Percentiles rank a stretch among this genome's conserved stretches.
phyloP scores from a whole-genome alignment of 768 basidiomycete species.

The Jaapia argillacea region DNA sequence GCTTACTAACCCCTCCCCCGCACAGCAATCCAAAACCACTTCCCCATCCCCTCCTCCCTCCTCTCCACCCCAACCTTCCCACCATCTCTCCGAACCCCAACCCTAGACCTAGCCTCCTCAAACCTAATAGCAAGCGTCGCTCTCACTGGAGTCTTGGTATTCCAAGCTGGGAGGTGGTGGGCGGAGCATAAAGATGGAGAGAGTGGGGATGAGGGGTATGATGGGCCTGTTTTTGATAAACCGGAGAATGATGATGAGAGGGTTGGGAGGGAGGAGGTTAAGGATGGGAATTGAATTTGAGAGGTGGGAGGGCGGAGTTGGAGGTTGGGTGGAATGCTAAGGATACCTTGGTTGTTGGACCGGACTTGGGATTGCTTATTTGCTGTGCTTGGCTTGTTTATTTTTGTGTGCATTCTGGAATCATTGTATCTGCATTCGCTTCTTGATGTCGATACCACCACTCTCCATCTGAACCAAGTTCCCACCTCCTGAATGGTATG shows the following conservation, averaged over 20 bases:
- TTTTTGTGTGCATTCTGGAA: no score
- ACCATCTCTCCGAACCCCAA: conserved; percentile 44
- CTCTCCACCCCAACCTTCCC: conserved; percentile 55
- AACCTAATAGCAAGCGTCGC: conserved; percentile 84
- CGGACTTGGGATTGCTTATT: no score
- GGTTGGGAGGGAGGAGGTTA: no score
- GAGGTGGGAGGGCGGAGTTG: no score
- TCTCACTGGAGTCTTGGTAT: conserved; percentile 74
- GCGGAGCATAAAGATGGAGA: conserved; percentile 64
- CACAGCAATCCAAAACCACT: conserved; percentile 53
- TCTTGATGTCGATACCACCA: no score
- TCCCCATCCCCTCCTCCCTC: conserved; percentile 11
- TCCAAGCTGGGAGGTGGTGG: conserved; percentile 83
- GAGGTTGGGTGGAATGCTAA: no score
- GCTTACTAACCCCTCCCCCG: conserved; percentile 10
- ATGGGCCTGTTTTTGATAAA: not conserved
- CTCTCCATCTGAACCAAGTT: no score
- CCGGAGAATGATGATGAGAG: not conserved
- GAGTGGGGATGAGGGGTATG: conserved; percentile 31
- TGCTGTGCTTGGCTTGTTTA: no score
- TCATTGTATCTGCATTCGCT: no score
- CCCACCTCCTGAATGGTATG: no score
- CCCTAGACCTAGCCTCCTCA: conserved; percentile 72
- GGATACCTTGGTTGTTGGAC: no score
- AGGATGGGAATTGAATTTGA: no score